Conservation (phyloP, 169 alveolate genomes). For the Plasmodium berghei region DNA sequence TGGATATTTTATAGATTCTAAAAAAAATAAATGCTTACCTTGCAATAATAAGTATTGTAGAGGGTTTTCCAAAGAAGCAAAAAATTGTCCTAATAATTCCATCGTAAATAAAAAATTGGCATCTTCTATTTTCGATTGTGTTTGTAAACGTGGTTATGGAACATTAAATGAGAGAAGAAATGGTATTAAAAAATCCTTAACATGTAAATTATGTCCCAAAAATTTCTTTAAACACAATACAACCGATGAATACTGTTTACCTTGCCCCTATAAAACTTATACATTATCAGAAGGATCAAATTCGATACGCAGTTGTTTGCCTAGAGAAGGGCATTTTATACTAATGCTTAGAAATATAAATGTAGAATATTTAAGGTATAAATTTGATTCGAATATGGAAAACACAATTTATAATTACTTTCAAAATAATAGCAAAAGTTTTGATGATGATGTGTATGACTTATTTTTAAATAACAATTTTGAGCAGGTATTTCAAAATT, state of each 20-base stretch:
- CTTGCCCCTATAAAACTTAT: slow-evolving; percentile 81
- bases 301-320: slow-evolving; percentile 80
- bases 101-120: slow-evolving; percentile 18
- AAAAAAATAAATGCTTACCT: slow-evolving; percentile 75
- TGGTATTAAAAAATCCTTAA: slow-evolving; percentile 19
- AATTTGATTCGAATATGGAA: slow-evolving; percentile 54
- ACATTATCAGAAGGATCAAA: slow-evolving; percentile 77
- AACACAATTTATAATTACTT: slow-evolving; percentile 39
- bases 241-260: slow-evolving; percentile 78
- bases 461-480: slow-evolving; percentile 46
- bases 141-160: slow-evolving; percentile 76
- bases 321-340: slow-evolving; percentile 80
- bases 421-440: slow-evolving; percentile 23
- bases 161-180: slow-evolving; percentile 65
- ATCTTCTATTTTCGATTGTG: slow-evolving; percentile 61
- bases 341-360: slow-evolving; percentile 44
- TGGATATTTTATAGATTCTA: slow-evolving; percentile 77
- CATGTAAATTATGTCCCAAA: slow-evolving; percentile 54
- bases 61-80: slow-evolving; percentile 78
- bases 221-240: slow-evolving; percentile 77
- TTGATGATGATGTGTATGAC: slow-evolving; percentile 63
- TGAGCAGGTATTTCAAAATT: slow-evolving; percentile 11
- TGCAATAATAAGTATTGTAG: slow-evolving; percentile 81
- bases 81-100: slow-evolving; percentile 81
- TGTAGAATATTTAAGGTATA: slow-evolving; percentile 46